Percentiles rank a stretch among this genome's conserved stretches.
Evolutionary conservation across 1,284 basidiomycete genomes (phyloP).

Genomic region (Ustilago sp.): DNA sequence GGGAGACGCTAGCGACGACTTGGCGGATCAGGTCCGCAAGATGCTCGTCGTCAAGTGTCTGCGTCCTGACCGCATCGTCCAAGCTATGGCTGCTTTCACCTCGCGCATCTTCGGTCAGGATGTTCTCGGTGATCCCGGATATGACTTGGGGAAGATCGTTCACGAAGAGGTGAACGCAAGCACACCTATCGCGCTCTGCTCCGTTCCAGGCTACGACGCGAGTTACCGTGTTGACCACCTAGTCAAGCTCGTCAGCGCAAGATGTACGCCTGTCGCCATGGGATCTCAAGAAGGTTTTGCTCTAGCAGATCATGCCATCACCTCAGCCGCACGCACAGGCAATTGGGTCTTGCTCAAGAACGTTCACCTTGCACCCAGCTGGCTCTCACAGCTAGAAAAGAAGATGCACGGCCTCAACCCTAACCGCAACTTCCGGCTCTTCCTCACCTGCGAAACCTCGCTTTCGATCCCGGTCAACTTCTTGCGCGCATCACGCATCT

Average conservation of each 20-base stretch:
- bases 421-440: constrained; percentile 64
- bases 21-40: constrained; percentile 79
- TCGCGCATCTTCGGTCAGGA: constrained; percentile 81
- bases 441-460: constrained; percentile 67
- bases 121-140: constrained; percentile 72
- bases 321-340: constrained; percentile 60
- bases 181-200: constrained; percentile 66
- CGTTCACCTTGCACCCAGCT: constrained; percentile 65
- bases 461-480: constrained; percentile 67
- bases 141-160: constrained; percentile 54
- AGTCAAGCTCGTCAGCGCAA: constrained; percentile 50
- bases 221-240: constrained; percentile 64
- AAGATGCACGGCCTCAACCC: constrained; percentile 63
- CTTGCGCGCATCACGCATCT: constrained; percentile 62
- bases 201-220: constrained; percentile 67
- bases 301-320: constrained; percentile 65
- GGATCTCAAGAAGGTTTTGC: constrained; percentile 67
- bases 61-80: constrained; percentile 86
- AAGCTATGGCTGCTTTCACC: constrained; percentile 82
- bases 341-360: constrained; percentile 69
- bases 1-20: constrained; percentile 59
- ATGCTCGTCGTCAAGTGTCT: constrained; percentile 87
- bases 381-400: constrained; percentile 67
- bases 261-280: constrained; percentile 66
- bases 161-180: constrained; percentile 54